Base-by-base conservation (phyloP, 768 basidiomycete genomes). In the Pleurotus tuoliensis region DNA sequence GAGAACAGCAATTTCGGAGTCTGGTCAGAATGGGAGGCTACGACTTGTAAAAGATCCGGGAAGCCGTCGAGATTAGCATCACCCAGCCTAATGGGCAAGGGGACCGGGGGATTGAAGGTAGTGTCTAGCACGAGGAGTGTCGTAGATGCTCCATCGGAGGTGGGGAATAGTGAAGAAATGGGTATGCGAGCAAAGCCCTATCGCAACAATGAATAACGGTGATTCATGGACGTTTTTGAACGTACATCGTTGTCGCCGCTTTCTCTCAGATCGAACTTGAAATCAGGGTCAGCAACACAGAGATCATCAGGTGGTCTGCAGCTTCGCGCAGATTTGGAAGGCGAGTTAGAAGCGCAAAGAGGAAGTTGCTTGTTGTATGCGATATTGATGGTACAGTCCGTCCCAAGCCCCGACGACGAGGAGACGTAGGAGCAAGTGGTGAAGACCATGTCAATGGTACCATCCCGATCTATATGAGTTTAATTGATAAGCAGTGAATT, bases 31-130 rank as follows among this genome's bases (percentile, higher is more conserved):
- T 64, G 61, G 55, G 57, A 62, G 4, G 79, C 80, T 12, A 80
- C 61, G 69, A 82, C 83, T 7, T 84, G 63, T 5, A 97, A 72
- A 6, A 98, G 64, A 63, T 98, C 97, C 0, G 96, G 94, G 71
- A 90, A 98, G 2, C 97, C 97, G 66, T 98, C 95, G 16, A 96
- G 77, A 68, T 98, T 90, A 50, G 82, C 87, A 71, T 99, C 97
- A 30, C 94, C 97, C 0, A 94, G 72, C 59, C 86, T 87, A 47
- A 98, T 69, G 0, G 92, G 79, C 13, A 95, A 70, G 0, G 95
- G 93, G 4, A 95, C 67, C 0, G 84, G 62, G 0, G 92, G 89
- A 1, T 68, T 75, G 63, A 80, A 81, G 0, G 87, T 81, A 3
- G 77, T 82, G 63, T 94, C 90, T 5, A 81, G 69, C 2, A 91